Evolutionary conservation across 202 grass and related monocot genomes (phyloP).

Genomic region (Alloteropsis angusta): DNA sequence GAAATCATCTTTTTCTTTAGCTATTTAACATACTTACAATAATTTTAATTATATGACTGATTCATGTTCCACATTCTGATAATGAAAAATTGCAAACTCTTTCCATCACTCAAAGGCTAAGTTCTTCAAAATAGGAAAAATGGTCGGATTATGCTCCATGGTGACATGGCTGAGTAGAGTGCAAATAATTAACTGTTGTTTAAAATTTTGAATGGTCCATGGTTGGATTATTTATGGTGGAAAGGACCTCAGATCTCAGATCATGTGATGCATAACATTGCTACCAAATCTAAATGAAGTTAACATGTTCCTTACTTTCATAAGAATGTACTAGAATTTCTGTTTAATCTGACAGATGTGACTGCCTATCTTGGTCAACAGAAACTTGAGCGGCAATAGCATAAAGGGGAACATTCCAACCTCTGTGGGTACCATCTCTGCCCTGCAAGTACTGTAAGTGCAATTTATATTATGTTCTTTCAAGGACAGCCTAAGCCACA

Average conservation of each 20-base stretch:
- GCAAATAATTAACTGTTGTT: neutral
- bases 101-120: neutral
- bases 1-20: neutral
- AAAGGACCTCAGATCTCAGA: neutral
- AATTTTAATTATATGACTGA: neutral
- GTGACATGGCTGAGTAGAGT: neutral
- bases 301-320: neutral
- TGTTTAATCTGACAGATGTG: constrained; percentile 19
- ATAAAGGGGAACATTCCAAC: constrained; percentile 65
- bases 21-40: neutral
- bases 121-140: neutral
- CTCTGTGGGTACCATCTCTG: constrained; percentile 63
- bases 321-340: neutral
- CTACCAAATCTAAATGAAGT: neutral
- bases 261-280: neutral
- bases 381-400: constrained; percentile 88
- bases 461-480: constrained; percentile 14
- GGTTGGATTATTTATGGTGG: no score
- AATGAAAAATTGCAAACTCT: neutral
- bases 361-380: constrained; percentile 25
- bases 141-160: neutral
- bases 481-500: neutral
- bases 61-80: neutral
- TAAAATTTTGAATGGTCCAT: neutral
- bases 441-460: constrained; percentile 77